Conservation (phyloP, 331 rosid genomes). For the Quercus phellos region DNA sequence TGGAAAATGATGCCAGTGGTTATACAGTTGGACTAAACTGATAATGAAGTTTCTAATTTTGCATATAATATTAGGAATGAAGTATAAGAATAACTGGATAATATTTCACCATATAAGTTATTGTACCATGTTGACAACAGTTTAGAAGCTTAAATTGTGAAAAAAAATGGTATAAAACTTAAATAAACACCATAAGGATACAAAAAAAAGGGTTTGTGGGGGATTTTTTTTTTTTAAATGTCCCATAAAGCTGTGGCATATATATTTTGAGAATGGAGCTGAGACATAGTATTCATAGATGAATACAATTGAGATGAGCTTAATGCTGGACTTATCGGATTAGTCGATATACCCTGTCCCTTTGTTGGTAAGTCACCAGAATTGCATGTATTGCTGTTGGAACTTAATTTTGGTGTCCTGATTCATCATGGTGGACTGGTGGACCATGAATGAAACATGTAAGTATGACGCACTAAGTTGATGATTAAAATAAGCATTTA, state of each 20-base stretch:
- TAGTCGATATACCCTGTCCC: neutral
- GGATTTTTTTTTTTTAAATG: neutral
- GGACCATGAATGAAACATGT: neutral
- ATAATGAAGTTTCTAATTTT: too few species aligned
- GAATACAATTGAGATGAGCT: neutral
- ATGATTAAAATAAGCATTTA: neutral
- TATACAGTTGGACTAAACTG: too few species aligned
- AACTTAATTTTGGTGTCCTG: neutral
- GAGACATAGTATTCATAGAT: neutral
- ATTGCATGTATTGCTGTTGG: neutral
- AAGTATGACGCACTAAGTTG: neutral
- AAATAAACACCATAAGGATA: neutral
- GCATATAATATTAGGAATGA: neutral
- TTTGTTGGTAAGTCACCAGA: neutral
- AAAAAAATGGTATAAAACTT: neutral
- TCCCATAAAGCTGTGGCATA: neutral
- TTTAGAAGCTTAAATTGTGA: neutral
- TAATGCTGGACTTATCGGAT: neutral
- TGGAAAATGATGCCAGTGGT: too few species aligned
- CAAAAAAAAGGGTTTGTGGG: neutral
- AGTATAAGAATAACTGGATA: neutral
- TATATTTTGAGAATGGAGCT: neutral
- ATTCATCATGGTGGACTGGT: neutral
- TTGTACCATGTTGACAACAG: neutral
- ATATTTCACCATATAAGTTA: neutral